Evolutionary conservation across 257 asterid species (phyloP).

Genomic region (Ilex aquifolium): DNA sequence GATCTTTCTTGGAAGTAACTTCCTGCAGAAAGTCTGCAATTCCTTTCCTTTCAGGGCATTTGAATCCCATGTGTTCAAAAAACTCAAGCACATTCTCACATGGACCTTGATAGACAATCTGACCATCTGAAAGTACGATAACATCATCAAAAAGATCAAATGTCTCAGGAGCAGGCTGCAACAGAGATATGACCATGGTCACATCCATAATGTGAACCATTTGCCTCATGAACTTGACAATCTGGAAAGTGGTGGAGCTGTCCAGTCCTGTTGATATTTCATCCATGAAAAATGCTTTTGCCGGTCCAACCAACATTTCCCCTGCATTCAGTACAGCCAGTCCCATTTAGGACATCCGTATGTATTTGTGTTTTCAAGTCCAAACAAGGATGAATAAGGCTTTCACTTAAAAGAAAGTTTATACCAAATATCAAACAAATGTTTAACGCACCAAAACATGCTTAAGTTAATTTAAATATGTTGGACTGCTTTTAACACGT

Average conservation of each 20-base stretch:
- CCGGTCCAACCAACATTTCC: slow-evolving; percentile 93
- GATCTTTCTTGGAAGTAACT: slow-evolving; percentile 80
- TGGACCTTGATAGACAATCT: slow-evolving; percentile 74
- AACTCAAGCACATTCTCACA: slow-evolving; percentile 63
- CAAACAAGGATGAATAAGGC: no score
- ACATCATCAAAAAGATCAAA: slow-evolving; percentile 72
- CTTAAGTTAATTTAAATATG: no score
- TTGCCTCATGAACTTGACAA: slow-evolving; percentile 72
- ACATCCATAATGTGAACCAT: slow-evolving; percentile 75
- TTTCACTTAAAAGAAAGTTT: no score
- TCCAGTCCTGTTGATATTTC: slow-evolving; percentile 87
- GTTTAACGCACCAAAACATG: no score
- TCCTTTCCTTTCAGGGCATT: slow-evolving; percentile 81
- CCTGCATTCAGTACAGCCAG: slow-evolving; percentile 33
- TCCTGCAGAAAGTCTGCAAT: slow-evolving; percentile 82
- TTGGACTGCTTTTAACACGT: no score
- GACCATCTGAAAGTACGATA: slow-evolving; percentile 73
- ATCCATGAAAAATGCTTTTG: slow-evolving; percentile 90
- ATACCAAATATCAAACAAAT: no score
- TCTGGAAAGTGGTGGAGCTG: slow-evolving; percentile 87
- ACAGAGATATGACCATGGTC: slow-evolving; percentile 73
- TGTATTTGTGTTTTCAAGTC: no score
- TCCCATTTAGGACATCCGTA: no score
- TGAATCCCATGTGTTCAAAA: slow-evolving; percentile 62
- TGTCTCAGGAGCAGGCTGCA: slow-evolving; percentile 86